Evolutionary conservation across 140 eudicot genomes (phyloP).

Genomic region (Oenanthe javanica): DNA sequence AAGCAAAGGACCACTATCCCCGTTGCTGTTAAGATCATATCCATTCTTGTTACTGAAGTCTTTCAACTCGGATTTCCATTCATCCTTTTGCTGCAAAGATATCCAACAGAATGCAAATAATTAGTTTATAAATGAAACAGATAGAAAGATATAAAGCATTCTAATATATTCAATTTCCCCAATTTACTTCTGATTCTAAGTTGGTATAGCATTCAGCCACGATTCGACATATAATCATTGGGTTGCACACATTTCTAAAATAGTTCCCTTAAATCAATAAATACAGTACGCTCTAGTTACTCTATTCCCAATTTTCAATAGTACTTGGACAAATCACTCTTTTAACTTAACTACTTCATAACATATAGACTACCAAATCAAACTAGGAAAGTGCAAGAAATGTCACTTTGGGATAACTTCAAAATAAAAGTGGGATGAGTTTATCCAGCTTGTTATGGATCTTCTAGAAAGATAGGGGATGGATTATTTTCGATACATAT

Average conservation of each 20-base stretch:
- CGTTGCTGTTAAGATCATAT: constrained; percentile 82
- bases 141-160: neutral
- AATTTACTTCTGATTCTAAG: neutral
- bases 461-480: neutral
- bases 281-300: neutral
- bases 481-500: neutral
- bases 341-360: neutral
- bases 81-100: constrained; percentile 70
- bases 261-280: neutral
- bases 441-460: neutral
- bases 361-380: neutral
- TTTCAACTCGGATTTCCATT: constrained; percentile 91
- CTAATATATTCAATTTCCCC: neutral
- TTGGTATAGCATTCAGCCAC: neutral
- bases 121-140: neutral
- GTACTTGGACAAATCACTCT: neutral
- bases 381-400: neutral
- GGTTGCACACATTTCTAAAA: neutral
- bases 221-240: neutral
- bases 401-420: neutral
- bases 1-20: constrained; percentile 92
- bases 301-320: neutral
- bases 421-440: neutral
- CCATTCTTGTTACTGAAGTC: constrained; percentile 89
- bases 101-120: neutral